These are phyloP conservation scores for Pichia cabralensis DNA, from an alignment of 805 yeast species.

Conservation along the genomic window DNA sequence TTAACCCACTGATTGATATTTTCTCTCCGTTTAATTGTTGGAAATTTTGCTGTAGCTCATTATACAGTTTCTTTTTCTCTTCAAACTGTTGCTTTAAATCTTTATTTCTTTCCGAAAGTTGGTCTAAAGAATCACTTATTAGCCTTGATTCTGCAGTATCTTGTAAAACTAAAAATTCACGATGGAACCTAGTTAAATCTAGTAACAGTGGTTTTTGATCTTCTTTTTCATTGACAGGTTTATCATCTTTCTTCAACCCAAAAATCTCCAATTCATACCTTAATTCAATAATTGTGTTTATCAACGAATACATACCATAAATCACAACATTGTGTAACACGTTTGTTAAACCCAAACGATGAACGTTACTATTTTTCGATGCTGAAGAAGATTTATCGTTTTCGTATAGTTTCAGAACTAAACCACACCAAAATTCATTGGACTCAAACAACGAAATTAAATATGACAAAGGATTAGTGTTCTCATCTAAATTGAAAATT, in stretches of 20 bases:
- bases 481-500: slow-evolving; percentile 7
- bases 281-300: slow-evolving; percentile 12
- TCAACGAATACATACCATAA: slow-evolving; percentile 18
- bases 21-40: slow-evolving; percentile 26
- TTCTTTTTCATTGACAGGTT: not conserved
- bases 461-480: slow-evolving; percentile 10
- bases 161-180: slow-evolving; percentile 7
- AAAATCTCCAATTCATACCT: slow-evolving; percentile 3
- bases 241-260: not conserved
- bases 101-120: slow-evolving; percentile 2
- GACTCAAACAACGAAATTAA: slow-evolving; percentile 8
- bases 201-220: too few species aligned
- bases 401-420: slow-evolving; percentile 8
- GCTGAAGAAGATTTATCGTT: too few species aligned
- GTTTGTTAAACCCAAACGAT: slow-evolving; percentile 7
- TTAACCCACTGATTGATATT: slow-evolving; percentile 18
- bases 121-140: slow-evolving; percentile 1
- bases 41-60: slow-evolving; percentile 23
- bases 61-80: slow-evolving; percentile 14
- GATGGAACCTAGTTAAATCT: slow-evolving; percentile 7
- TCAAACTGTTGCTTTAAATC: slow-evolving; percentile 1
- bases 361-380: not conserved
- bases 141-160: slow-evolving; percentile 2
- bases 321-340: slow-evolving; percentile 14
- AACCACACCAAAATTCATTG: slow-evolving; percentile 15